Base-by-base conservation (phyloP, 2,329 filamentous ascomycete species). In the Cercospora nicotianae region DNA sequence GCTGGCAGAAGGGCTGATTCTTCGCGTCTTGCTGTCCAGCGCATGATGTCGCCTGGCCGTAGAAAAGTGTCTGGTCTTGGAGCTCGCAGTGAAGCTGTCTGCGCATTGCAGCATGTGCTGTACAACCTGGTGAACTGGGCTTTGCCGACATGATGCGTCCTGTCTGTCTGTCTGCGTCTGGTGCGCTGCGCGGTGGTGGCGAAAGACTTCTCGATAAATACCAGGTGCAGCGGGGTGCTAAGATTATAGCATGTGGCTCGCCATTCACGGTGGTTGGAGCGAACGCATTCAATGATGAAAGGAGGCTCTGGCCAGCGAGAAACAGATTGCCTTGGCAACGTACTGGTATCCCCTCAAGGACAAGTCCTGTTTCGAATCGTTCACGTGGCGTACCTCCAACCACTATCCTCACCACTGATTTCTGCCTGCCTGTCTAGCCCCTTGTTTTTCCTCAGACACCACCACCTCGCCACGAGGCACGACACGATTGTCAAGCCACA, bases 401-500 rank as follows among this genome's bases (percentile, higher is more conserved):
- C 45, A 57, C 57, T 69, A 31, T 61, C 65, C 10, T 67, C 67
- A 20, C 65, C 65, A 23, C 64, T 59, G n/a, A 53, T 31, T 45
- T 69, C 65, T 30, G 66, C 61, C 33, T 59, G 65, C 33, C 60
- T 62, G 5, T 69, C 67, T 13, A 69, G 51, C 26, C 59, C 67
- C 55, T 68, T 66, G 45, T 70, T 70, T 60, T 68, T 70, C 30
- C 36, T 53, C 42, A 58, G 58, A n/a, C 65, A 55, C 68, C 68
- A 70, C 62, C 63, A 68, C 45, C 60, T 63, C 18, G 68, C 66
- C 12, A 67, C 53, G 39, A 68, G 30, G 31, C 65, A 65, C 20
- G 68, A 67, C 18, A 64, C 45, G 36, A 68, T 62, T 16, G 63
- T 65, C 68, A 70, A 64, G 6, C 65, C 68, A 57, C 67, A 71